Base-by-base conservation (phyloP, 2,329 filamentous ascomycete genomes). In the Mollisia scopiformis region DNA sequence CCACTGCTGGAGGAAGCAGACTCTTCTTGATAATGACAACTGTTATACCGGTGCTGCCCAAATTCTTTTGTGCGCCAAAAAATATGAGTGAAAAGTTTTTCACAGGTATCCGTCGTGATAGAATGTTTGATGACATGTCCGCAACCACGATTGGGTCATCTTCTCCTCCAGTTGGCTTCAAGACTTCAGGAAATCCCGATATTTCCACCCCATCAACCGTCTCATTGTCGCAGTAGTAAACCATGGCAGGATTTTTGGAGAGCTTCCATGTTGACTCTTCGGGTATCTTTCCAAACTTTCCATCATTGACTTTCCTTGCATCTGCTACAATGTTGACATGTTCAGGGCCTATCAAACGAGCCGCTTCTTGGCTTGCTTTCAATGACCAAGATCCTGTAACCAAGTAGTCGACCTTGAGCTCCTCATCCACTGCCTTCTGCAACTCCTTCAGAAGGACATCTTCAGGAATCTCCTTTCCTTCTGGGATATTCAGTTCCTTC, bases 141-240 rank as follows among this genome's bases (percentile, higher is more conserved):
- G 91, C 92, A 5, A 97, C 89, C 6, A 98, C 89, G 61, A 96
- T 84, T 1, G 88, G 87, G 31, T 87, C 85, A 54, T 88, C 83
- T 8, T 87, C 87, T 53, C 87, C 84, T 1, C 80, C 76, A 6
- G 76, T 76, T 11, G 84, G 77, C 52, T 85, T 83, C 25, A 96
- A 81, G 7, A 76, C 75, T 65, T 88, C 78, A 25, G 94, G 94
- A 72, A 90, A 88, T 3, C 70, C 77, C 6, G 89, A 92, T 69
- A 96, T 97, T 73, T 98, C 94, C 19, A 98, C 92, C 33, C 93
- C 93, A 71, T 97, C 92, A 6, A 96, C 92, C 0, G 92, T 97
- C 80, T 98, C 93, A 70, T 98, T 98, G 75, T 93, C 90, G 75
- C 94, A 72, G 75, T 87, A 93, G 77, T 97, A 98, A 1, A 94